phyloP scores from a whole-genome alignment of 148 eudicot species.

The Persicaria tinctoria region DNA sequence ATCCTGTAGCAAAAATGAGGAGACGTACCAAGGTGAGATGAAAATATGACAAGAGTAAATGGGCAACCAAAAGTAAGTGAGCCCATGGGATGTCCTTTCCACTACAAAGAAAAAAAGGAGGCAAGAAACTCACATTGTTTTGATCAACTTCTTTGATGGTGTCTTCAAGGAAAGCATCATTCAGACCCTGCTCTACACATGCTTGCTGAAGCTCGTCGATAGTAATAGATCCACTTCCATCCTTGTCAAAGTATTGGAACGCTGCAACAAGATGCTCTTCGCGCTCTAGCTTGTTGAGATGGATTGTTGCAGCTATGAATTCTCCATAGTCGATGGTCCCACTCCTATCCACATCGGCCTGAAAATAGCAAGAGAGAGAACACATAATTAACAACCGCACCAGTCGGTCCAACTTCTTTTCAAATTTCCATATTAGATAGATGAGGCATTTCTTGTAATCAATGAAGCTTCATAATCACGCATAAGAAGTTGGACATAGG shows the following conservation, averaged over 20 bases:
- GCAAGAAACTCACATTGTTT: conserved; percentile 53
- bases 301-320: conserved; percentile 92
- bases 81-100: background rate
- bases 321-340: conserved; percentile 96
- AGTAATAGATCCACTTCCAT: conserved; percentile 92
- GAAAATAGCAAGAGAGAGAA: conserved; percentile 16
- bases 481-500: background rate
- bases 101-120: background rate
- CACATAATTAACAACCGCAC: background rate
- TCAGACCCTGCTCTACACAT: conserved; percentile 74
- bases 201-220: conserved; percentile 94
- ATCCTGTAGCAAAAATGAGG: conserved; percentile 40
- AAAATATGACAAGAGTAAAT: background rate
- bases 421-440: background rate
- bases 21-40: background rate
- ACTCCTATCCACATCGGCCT: conserved; percentile 96
- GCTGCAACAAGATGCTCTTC: conserved; percentile 94
- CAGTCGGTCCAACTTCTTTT: background rate
- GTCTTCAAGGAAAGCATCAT: conserved; percentile 71
- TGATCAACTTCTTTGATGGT: conserved; percentile 82
- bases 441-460: too few species aligned
- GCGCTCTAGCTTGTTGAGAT: conserved; percentile 86
- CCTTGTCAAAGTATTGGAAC: conserved; percentile 91
- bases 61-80: background rate
- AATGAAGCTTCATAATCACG: too few species aligned